Evolutionary conservation across 371 early-diverging fungal species (phyloP), one percentile per base, ranked within the genome.

Genomic region (Mucor mucedo): DNA sequence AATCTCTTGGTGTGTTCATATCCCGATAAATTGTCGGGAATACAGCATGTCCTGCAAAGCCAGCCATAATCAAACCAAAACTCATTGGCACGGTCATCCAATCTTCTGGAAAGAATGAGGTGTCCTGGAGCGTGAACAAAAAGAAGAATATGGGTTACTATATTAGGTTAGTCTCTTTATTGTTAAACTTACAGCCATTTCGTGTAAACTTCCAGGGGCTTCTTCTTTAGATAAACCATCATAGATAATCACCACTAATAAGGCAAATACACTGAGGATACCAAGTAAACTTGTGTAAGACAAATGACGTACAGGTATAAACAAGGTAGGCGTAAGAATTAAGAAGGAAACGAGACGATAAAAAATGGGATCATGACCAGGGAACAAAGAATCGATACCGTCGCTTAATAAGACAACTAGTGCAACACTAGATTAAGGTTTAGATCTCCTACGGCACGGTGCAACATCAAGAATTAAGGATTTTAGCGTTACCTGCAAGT

Each of bases 131-230:
- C 44, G 33, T 57, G 42, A 29, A 30, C 45, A 57, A 8, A 60
- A 29, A 32, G 9, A 41, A 13, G 41, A 27, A 13, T 5, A 55
- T 40, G 10, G 11, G 7, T 58, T 35, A 33, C 50, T 28, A 28
- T 28, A 4, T 58, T 59, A 27, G 33, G 40, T 47, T 45, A 44
- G 29, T 52, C 39, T 30, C 32, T 41, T 44, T 57, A 11, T 8
- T 35, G 35, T 6, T 21, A 21, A 32, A 72, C 82, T 74, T 79
- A 77, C 78, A 10, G 82, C 84, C 21, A 84, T 83, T 40, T 86
- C 79, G 38, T 70, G 61, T 35, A 92, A 62, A 58, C 85, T 84
- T 29, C 91, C 91, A 8, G 91, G 91, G 5, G 70, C 64, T 10
- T 62, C 59, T 4, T 33, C 41, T 55, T 84, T 84, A 10, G 73